phyloP scores from a whole-genome alignment of 2,329 filamentous ascomycete genomes.

The Colletotrichum sojae region DNA sequence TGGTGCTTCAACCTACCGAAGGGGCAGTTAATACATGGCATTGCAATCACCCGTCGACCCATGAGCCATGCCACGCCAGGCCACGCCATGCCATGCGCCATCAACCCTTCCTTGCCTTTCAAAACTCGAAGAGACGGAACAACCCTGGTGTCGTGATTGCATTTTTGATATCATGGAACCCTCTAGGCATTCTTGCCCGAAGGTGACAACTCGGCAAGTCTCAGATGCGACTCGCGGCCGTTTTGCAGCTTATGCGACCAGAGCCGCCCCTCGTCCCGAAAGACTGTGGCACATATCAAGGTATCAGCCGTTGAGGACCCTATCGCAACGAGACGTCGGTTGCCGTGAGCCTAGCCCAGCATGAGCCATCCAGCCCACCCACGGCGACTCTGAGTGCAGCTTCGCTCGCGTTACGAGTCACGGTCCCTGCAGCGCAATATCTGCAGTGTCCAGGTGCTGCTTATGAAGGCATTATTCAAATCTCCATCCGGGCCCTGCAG shows the following conservation, averaged over 20 bases:
- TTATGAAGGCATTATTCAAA: constrained; percentile 1
- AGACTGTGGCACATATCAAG: not conserved
- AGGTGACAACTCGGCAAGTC: not conserved
- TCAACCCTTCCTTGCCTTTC: not conserved
- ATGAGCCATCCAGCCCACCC: not conserved
- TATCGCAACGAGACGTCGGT: not conserved
- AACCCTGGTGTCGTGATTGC: not conserved
- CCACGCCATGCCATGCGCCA: not conserved
- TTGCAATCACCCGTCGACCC: constrained; percentile 14
- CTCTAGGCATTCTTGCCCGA: not conserved
- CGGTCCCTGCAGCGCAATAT: constrained; percentile 14
- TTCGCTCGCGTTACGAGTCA: constrained; percentile 10
- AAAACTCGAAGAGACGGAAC: too few species aligned
- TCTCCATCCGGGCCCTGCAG: not conserved
- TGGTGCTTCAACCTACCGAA: constrained; percentile 10
- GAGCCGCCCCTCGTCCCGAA: not conserved
- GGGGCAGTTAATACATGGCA: not conserved
- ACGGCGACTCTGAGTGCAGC: not conserved
- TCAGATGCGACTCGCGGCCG: constrained; percentile 3
- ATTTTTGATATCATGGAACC: constrained; percentile 13
- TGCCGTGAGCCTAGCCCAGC: not conserved
- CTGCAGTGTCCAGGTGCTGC: not conserved
- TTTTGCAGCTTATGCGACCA: not conserved
- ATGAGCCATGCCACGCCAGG: constrained; percentile 3
- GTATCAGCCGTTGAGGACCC: not conserved